Percentiles rank a stretch among this genome's conserved stretches.
Conservation (phyloP, 2,329 filamentous ascomycete genomes). For the Coniochaeta ligniaria region DNA sequence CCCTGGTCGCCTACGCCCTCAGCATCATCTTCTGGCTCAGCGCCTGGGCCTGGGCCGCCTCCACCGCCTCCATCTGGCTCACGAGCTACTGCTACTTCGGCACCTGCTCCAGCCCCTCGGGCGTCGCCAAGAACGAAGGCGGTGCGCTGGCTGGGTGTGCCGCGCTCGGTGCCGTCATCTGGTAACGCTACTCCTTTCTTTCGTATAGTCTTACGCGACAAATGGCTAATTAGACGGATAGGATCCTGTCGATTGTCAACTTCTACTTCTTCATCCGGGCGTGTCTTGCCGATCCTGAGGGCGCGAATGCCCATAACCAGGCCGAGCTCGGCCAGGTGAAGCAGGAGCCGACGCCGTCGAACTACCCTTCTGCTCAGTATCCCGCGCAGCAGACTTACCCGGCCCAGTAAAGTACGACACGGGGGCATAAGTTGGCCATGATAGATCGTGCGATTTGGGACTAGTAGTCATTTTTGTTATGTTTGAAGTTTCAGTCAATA, state of each 20-base stretch:
- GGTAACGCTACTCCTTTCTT: constrained; percentile 18
- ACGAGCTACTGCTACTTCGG: constrained; percentile 6
- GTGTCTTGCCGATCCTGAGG: constrained; percentile 16
- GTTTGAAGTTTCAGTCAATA: not conserved
- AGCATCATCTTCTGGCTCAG: constrained; percentile 36
- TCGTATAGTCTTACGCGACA: not conserved
- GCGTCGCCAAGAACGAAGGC: constrained; percentile 16
- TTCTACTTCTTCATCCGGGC: constrained; percentile 29
- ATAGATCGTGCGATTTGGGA: not conserved
- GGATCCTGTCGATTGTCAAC: constrained; percentile 30
- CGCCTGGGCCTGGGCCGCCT: constrained; percentile 33
- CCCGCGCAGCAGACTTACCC: not conserved
- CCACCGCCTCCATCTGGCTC: constrained; percentile 21
- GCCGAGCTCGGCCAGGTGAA: constrained; percentile 22
- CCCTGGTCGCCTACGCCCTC: constrained; percentile 27
- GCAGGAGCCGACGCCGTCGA: constrained; percentile 8
- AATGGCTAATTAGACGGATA: constrained; percentile 9
- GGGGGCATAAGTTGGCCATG: too few relatives aligned
- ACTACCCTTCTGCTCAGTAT: not conserved
- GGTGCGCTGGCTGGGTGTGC: constrained; percentile 29
- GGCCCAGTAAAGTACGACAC: not conserved
- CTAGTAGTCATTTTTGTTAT: not conserved
- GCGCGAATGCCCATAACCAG: constrained; percentile 9
- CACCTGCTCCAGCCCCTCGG: constrained; percentile 1
- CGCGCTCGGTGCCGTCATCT: constrained; percentile 32